A percentile compares a stretch with the other conserved stretches of the same genome.
These are phyloP conservation scores for Dendrocalamus latiflorus DNA, from an alignment of 202 grass and related monocot species.

Conservation along the genomic window DNA sequence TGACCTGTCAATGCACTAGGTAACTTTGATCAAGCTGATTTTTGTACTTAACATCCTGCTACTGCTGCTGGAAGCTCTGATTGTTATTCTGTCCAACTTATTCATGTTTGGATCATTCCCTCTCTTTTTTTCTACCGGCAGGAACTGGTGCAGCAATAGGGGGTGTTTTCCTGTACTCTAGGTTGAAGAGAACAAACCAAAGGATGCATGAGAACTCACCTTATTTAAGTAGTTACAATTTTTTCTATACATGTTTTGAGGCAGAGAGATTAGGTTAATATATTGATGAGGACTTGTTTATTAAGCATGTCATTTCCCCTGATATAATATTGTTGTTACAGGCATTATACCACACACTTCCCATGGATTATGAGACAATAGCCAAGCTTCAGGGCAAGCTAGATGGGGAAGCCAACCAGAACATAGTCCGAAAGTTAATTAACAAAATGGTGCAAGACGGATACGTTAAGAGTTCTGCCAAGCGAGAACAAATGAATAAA, in stretches of 20 bases:
- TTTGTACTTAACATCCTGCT: too few species aligned
- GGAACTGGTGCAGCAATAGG: conserved; percentile 60
- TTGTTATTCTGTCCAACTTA: neutral
- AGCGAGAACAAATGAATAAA: conserved; percentile 23
- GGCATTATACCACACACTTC: conserved; percentile 84
- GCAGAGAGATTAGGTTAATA: neutral
- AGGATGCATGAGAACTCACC: conserved; percentile 1
- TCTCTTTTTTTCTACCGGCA: conserved; percentile 1
- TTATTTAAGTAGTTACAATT: neutral
- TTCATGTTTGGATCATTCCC: neutral
- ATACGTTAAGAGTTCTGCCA: conserved; percentile 75
- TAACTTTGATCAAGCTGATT: too few species aligned
- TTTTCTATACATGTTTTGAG: neutral
- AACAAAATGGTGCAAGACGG: conserved; percentile 95
- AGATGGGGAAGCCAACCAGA: conserved; percentile 76
- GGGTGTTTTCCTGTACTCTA: conserved; percentile 65
- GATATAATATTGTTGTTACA: conserved; percentile 11
- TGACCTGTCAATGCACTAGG: too few species aligned
- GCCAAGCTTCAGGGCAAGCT: conserved; percentile 86
- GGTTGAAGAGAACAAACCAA: conserved; percentile 55
- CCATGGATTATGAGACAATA: conserved; percentile 87
- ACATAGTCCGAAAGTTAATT: conserved; percentile 66
- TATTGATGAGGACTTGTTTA: neutral
- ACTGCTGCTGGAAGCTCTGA: neutral
- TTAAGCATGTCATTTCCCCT: neutral